Percentiles rank a stretch among this genome's conserved stretches.
phyloP scores from a whole-genome alignment of 805 yeast species.

The Barnettozyma sp. region DNA sequence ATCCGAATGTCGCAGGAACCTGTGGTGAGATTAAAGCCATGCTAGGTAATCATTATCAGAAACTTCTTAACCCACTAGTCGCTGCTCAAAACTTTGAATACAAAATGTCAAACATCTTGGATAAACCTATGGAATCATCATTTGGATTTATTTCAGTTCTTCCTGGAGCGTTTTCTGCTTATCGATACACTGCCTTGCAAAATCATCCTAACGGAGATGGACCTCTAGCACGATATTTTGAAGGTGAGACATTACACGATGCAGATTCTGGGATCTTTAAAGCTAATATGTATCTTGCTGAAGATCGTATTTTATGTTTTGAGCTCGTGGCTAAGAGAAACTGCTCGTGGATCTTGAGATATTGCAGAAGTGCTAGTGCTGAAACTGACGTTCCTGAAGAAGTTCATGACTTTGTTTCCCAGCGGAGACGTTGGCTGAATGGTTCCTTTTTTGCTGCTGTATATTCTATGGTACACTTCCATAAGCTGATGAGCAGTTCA shows the following conservation, averaged over 20 bases:
- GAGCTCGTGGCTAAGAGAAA: slow-evolving; percentile 84
- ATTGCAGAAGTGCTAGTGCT: slow-evolving; percentile 83
- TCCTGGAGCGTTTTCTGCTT: slow-evolving; percentile 97
- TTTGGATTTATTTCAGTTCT: slow-evolving; percentile 92
- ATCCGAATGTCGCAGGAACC: slow-evolving; percentile 88
- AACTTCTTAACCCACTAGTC: slow-evolving; percentile 74
- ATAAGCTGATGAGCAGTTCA: slow-evolving; percentile 62
- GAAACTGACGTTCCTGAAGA: slow-evolving; percentile 94
- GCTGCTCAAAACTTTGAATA: slow-evolving; percentile 98
- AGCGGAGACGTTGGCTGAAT: slow-evolving; percentile 94
- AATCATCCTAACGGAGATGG: slow-evolving; percentile 65
- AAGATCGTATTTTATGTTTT: slow-evolving; percentile 91
- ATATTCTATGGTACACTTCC: slow-evolving; percentile 75
- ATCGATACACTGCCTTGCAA: slow-evolving; percentile 72
- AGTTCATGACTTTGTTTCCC: slow-evolving; percentile 80
- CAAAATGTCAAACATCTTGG: slow-evolving; percentile 89
- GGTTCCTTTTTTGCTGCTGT: slow-evolving; percentile 95
- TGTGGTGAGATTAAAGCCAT: slow-evolving; percentile 95
- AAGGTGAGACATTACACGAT: slow-evolving; percentile 77
- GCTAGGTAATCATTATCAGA: slow-evolving; percentile 53
- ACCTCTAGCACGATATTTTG: slow-evolving; percentile 84
- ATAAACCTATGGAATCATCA: slow-evolving; percentile 91
- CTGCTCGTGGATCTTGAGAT: slow-evolving; percentile 71
- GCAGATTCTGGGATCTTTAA: slow-evolving; percentile 76
- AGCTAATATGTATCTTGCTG: slow-evolving; percentile 95